Base-by-base conservation (phyloP, 2,329 filamentous ascomycete species). In the Acarospora socialis region DNA sequence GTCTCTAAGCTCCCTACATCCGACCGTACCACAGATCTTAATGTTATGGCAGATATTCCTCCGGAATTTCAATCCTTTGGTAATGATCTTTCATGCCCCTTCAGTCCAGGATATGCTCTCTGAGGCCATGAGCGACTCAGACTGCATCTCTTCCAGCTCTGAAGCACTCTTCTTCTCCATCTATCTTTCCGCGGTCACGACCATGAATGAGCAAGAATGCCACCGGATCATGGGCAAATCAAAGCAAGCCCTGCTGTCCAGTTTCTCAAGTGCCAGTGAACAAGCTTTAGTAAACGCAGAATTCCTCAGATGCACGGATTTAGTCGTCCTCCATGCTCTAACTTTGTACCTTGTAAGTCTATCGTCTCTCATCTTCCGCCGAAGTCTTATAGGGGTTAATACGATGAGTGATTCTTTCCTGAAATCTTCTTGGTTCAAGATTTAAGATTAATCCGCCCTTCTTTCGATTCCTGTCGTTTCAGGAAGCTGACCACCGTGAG, bases 271-370 rank as follows among this genome's bases (percentile, higher is more conserved):
- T 23, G 58, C 52, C 1, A 47, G 50, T 4, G 50, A 54, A 22
- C 50, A 55, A 25, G 55, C 57, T 3, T 43, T 65, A 14, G 45
- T 59, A 4, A 56, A 56, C 28, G 59, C 54, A 4, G 51, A 51
- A 7, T 59, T 66, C 27, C 46, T 66, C 25, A 56, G 54, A 5
- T 59, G 60, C 1, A 58, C 59, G 0, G 58, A 61, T 28, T 39
- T 62, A 2, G 50, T 54, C 32, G 55, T 66, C 0, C 40, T 66
- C 8, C 61, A 66, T 41, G 61, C 60, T 0, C 56, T 62, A 25
- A 47, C 59, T 3, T 43, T 66, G 0, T 67, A 61, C 32, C 46
- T 70, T n/a, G n/a, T n/a, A n/a, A n/a, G n/a, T n/a, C n/a, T n/a
- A n/a, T n/a, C n/a, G n/a, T n/a, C n/a, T n/a, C n/a, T n/a, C n/a